Evolutionary conservation across 768 basidiomycete species (phyloP).

Genomic region (Amanita molliuscula): DNA sequence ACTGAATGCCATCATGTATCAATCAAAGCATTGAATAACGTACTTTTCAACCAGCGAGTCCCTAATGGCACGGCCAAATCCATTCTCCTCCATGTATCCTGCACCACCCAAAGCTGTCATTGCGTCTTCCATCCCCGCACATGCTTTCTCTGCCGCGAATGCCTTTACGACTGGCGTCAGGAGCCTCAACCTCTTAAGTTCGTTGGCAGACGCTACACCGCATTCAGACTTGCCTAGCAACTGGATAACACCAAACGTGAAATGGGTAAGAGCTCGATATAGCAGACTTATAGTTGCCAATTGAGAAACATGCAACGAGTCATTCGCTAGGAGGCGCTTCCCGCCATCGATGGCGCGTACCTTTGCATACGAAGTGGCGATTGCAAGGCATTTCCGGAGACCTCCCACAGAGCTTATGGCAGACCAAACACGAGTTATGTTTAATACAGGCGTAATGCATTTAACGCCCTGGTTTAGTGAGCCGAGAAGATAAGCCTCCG

Average conservation of each 20-base stretch:
- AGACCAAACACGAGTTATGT: constrained; percentile 68
- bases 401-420: constrained; percentile 44
- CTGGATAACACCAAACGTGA: constrained; percentile 47
- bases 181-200: constrained; percentile 44
- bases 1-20: neutral
- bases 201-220: constrained; percentile 35
- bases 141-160: constrained; percentile 56
- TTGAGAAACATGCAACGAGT: constrained; percentile 52
- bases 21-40: constrained; percentile 3
- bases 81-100: constrained; percentile 80
- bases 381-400: constrained; percentile 52
- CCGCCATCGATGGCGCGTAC: constrained; percentile 49
- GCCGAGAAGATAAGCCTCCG: constrained; percentile 58
- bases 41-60: constrained; percentile 67
- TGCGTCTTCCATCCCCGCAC: constrained; percentile 57
- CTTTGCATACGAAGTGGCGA: constrained; percentile 53
- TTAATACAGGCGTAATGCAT: constrained; percentile 59
- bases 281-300: constrained; percentile 49
- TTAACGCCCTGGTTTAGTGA: constrained; percentile 49
- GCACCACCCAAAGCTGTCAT: constrained; percentile 69
- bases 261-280: constrained; percentile 57
- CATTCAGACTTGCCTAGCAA: constrained; percentile 59
- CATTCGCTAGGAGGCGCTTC: constrained; percentile 37
- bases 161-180: constrained; percentile 65
- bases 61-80: constrained; percentile 55